Conservation (phyloP, 495 filamentous ascomycete genomes). For the Penicillium macrosclerotiorum region DNA sequence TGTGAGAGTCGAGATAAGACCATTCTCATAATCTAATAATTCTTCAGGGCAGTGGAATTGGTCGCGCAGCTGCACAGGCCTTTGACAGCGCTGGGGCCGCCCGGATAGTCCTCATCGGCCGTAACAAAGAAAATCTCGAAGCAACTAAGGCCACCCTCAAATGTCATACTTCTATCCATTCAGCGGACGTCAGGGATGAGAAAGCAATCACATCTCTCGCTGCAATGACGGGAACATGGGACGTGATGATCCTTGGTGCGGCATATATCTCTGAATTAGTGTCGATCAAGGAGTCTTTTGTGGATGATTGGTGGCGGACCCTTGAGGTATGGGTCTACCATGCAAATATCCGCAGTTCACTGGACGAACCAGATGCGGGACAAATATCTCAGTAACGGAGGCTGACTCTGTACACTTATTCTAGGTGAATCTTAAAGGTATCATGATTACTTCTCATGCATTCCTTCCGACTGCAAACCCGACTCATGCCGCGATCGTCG, state of each 20-base stretch:
- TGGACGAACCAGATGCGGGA: no score
- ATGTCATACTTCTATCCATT: constrained; percentile 6
- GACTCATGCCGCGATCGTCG: constrained; percentile 32
- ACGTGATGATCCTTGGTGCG: constrained; percentile 33
- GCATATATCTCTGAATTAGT: constrained; percentile 24
- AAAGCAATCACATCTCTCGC: constrained; percentile 18
- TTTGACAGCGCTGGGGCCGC: constrained; percentile 37
- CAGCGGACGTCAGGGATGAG: constrained; percentile 21
- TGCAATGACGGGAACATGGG: constrained; percentile 25
- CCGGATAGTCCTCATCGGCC: constrained; percentile 34
- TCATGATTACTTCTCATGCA: constrained; percentile 28
- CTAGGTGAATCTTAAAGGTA: constrained; percentile 41
- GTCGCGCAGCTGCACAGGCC: constrained; percentile 33
- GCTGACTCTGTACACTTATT: not conserved
- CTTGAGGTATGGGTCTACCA: constrained; percentile 28
- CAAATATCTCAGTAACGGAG: no score
- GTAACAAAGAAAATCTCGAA: constrained; percentile 22
- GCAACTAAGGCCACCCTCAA: constrained; percentile 11
- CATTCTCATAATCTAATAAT: constrained; percentile 6
- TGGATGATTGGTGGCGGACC: constrained; percentile 35
- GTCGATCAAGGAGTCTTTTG: constrained; percentile 17
- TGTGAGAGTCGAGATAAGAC: not conserved
- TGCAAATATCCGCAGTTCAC: not conserved
- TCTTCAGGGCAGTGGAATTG: constrained; percentile 34
- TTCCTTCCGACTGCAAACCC: constrained; percentile 38